These are phyloP conservation scores for Cordyceps javanica DNA, from an alignment of 2,329 filamentous ascomycete species.

Conservation along the genomic window DNA sequence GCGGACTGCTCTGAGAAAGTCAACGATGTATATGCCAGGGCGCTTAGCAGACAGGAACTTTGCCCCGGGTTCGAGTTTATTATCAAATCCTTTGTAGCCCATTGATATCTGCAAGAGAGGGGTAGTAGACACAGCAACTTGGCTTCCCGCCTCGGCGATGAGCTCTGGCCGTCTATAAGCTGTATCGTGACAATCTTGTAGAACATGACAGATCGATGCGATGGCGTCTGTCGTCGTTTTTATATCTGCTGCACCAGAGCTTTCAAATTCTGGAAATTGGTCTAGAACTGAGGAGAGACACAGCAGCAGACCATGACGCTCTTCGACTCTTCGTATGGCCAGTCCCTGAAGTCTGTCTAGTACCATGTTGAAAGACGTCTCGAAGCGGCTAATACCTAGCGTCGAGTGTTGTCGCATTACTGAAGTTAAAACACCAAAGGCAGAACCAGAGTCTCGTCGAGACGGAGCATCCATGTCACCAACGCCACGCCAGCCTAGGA, in stretches of 20 bases:
- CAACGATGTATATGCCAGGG: constrained; percentile 17
- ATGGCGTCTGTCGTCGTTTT: constrained; percentile 26
- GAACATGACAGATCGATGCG: constrained; percentile 25
- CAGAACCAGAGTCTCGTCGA: constrained; percentile 62
- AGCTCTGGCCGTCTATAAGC: constrained; percentile 57
- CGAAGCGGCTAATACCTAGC: neutral
- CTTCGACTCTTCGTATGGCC: constrained; percentile 54
- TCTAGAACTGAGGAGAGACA: constrained; percentile 55
- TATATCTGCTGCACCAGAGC: constrained; percentile 17
- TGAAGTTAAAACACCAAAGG: constrained; percentile 56
- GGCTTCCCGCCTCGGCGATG: constrained; percentile 54
- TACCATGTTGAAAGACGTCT: constrained; percentile 34
- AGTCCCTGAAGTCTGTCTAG: constrained; percentile 39
- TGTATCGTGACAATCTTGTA: constrained; percentile 35
- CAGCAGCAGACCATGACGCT: constrained; percentile 61
- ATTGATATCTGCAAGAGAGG: constrained; percentile 39
- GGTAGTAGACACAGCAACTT: constrained; percentile 48
- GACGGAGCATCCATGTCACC: constrained; percentile 70
- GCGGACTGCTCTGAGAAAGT: constrained; percentile 19
- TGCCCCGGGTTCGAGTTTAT: constrained; percentile 18
- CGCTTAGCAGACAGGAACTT: constrained; percentile 20
- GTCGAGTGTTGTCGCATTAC: constrained; percentile 31
- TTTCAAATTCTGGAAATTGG: constrained; percentile 30
- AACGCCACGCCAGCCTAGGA: constrained; percentile 85
- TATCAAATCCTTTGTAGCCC: constrained; percentile 14